Conservation (phyloP, 805 yeast species). For the Hyphopichia homilentoma region DNA sequence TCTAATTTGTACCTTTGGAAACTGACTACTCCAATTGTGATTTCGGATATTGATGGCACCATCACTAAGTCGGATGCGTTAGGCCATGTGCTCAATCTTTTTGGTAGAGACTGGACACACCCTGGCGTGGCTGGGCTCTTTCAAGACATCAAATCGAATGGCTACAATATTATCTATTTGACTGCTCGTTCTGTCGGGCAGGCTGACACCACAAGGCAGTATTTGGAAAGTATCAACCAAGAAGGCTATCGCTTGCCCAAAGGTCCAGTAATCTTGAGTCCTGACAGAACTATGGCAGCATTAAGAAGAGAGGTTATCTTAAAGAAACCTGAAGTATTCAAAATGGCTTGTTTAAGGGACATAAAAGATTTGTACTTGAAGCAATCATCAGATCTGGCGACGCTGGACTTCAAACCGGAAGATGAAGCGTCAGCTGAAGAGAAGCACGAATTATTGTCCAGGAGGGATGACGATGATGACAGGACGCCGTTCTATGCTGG, state of each 20-base stretch:
- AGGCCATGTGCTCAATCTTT: conserved; percentile 90
- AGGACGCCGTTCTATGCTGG: conserved; percentile 94
- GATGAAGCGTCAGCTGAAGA: background rate
- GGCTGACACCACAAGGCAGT: conserved; percentile 87
- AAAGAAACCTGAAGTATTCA: conserved; percentile 96
- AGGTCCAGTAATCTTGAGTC: conserved; percentile 94
- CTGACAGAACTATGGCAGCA: conserved; percentile 97
- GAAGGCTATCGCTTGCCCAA: conserved; percentile 63
- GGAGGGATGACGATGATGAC: conserved; percentile 30
- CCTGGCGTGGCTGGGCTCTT: conserved; percentile 90
- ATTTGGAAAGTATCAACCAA: conserved; percentile 74
- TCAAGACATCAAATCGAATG: conserved; percentile 80
- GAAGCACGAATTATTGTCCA: background rate
- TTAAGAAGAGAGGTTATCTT: conserved; percentile 84
- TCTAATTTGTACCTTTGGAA: conserved; percentile 84
- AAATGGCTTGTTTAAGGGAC: conserved; percentile 93
- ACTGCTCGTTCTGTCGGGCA: conserved; percentile 96
- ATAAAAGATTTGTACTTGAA: conserved; percentile 64
- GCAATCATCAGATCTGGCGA: conserved; percentile 2
- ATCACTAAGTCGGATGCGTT: conserved; percentile 96
- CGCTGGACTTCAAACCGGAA: background rate
- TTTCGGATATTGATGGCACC: conserved; percentile 97
- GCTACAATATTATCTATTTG: conserved; percentile 88
- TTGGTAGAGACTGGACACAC: conserved; percentile 98
- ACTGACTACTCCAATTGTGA: conserved; percentile 80